Conservation (phyloP, 2,329 filamentous ascomycete genomes). For the Neobulgaria alba region DNA sequence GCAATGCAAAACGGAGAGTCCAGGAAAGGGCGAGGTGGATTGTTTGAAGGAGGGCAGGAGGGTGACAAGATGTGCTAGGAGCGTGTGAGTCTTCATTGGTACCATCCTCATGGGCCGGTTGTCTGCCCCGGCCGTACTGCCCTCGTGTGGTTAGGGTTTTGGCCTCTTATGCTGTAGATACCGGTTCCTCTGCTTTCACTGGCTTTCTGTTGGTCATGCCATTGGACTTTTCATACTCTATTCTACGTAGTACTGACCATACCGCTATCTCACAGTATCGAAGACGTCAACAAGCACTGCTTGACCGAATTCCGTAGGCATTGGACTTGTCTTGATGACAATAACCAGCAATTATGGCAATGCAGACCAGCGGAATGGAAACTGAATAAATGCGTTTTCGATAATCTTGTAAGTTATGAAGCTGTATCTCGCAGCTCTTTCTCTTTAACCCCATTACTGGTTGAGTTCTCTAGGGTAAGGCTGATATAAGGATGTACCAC, state of each 20-base stretch:
- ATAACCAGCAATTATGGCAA: constrained; percentile 97
- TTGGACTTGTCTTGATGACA: constrained; percentile 93
- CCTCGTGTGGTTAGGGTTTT: too few relatives aligned
- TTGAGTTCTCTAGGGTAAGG: not conserved
- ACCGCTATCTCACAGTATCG: constrained; percentile 49
- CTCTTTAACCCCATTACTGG: too few relatives aligned
- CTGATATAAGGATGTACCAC: constrained; percentile 3
- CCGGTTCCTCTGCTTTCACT: not conserved
- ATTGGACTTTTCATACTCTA: too few relatives aligned
- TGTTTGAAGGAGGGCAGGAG: constrained; percentile 95
- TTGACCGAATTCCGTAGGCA: constrained; percentile 84
- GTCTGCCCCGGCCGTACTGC: too few relatives aligned
- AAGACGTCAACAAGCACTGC: constrained; percentile 94
- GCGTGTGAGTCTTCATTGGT: constrained; percentile 70
- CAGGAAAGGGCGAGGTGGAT: constrained; percentile 83
- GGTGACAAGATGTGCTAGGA: constrained; percentile 91
- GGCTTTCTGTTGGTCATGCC: too few relatives aligned
- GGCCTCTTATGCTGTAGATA: not conserved
- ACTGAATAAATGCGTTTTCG: constrained; percentile 90
- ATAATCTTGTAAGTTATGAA: constrained; percentile 77
- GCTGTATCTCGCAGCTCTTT: too few relatives aligned
- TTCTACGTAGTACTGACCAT: constrained; percentile 6
- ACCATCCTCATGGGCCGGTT: too few relatives aligned
- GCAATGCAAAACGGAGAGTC: constrained; percentile 96
- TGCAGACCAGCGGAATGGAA: constrained; percentile 82